Base-by-base conservation (phyloP, 2,329 filamentous ascomycete genomes). In the Cryphonectria carpinicola region DNA sequence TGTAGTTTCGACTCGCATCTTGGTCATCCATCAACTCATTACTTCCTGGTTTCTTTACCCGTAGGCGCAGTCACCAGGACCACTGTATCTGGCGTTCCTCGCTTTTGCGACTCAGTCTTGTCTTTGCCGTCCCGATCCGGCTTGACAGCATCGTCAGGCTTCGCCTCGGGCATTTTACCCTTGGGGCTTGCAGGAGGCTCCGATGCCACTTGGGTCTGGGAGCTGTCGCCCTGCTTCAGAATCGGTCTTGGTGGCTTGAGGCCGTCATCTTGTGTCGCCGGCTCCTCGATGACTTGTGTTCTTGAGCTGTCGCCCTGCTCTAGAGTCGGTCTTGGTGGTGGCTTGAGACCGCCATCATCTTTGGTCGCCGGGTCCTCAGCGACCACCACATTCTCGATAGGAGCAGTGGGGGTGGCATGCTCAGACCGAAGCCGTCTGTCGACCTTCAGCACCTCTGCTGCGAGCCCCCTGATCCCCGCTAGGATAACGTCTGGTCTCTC, bases 401-500 rank as follows among this genome's bases (percentile, higher is more conserved):
- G 78, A 1, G 73, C 77, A 71, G 39, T 41, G 8, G n/a, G 43
- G 0, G 13, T 74, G 3, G 78, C 72, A 5, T 75, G 71, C 0
- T 76, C 41, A 22, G 73, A 72, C 35, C 75, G 76, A n/a, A 86
- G 79, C 22, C 82, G 79, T 52, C 75, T 74, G 68, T 86, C 83
- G 10, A 73, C 71, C 35, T 75, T 77, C 19, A 84, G 41, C 11
- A 86, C 75, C 3, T 79, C 80, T 68, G 78, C 79, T 0, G 82
- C 81, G 46, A 87, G 76, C 4, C 78, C 81, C 46, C 81, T 77
- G 3, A 81, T 79, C 0, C 85, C 86, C 3, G 79, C 74, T 0
- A 78, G 74, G 69, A 87, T 83, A 52, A 85, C 74, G 43, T 84
- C 82, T 1, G 85, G 85, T 22, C 81, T 77, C 70, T 87, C 84